Base-by-base conservation (phyloP, 768 basidiomycete species). In the Clavulina sp. region DNA sequence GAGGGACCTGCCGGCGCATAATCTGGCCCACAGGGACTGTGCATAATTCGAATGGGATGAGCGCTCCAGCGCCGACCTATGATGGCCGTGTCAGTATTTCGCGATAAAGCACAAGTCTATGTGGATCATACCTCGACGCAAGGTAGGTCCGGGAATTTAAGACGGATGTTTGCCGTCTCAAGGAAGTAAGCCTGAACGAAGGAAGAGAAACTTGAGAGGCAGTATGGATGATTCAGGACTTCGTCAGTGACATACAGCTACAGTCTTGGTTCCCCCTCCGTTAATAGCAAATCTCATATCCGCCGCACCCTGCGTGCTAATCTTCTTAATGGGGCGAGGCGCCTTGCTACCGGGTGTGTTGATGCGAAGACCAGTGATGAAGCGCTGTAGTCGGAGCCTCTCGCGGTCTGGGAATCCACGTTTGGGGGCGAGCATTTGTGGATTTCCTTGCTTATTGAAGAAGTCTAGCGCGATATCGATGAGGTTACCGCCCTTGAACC, bases 31-130 rank as follows among this genome's bases (percentile, higher is more conserved):
- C 60, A 0, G 72, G 68, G 2, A 86, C 78, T 0, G 60, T 63
- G 59, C 83, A 85, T 1, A 76, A 61, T 57, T 86, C 84, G 0
- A 86, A 61, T 0, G 84, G 84, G 3, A 82, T 68, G 30, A 78
- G 59, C 0, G 83, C 82, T 1, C 74, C 74, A 24, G 66, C 62
- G 3, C 77, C 75, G 9, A 81, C 70, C 81, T 84, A 28, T 50
- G 7, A 19, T 23, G 2, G 13, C 26, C 36, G 36, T 30, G 3
- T 24, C 9, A 19, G 21, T 7, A 43, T 29, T 19, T 32, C 18
- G 50, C 28, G 5, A 7, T 7, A 7, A 49, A 13, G 43, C 28
- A 30, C 13, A 49, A 49, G 31, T 33, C 48, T 7, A 7, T 33
- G 16, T 16, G 16, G 16, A 13, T 23, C 71, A 26, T 34, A 82